phyloP scores from a whole-genome alignment of 2,329 filamentous ascomycete genomes.

The Arthrobotrys musiformis region DNA sequence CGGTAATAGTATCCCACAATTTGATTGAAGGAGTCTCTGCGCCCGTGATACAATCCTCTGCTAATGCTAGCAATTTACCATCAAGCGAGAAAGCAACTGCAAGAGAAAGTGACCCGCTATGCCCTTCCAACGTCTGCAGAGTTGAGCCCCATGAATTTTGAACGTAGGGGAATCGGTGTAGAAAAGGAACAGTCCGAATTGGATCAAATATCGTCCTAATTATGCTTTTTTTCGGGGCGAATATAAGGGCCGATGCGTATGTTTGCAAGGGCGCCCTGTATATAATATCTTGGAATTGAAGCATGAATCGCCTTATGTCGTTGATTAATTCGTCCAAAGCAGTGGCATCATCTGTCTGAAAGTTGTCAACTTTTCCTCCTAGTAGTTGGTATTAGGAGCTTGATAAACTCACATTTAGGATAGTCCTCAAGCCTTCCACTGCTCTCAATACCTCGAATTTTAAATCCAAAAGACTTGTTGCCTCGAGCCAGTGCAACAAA shows the following conservation, averaged over 20 bases:
- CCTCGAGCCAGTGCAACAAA: constrained; percentile 23
- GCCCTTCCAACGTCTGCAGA: neutral
- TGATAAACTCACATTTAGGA: constrained; percentile 1
- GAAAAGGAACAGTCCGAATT: neutral
- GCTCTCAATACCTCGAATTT: neutral
- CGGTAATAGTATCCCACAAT: neutral
- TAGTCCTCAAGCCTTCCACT: neutral
- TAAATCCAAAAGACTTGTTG: neutral
- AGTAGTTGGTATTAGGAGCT: neutral
- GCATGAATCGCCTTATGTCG: constrained; percentile 12
- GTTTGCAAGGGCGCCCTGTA: neutral
- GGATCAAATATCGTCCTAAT: constrained; percentile 1
- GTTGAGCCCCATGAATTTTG: neutral
- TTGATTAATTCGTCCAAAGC: neutral
- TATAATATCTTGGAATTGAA: neutral
- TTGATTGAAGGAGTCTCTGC: too few species aligned
- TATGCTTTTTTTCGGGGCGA: neutral
- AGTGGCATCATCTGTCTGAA: neutral
- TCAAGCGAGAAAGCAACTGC: neutral
- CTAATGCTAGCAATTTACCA: neutral
- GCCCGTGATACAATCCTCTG: neutral
- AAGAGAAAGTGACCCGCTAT: neutral
- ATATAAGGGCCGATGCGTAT: constrained; percentile 4
- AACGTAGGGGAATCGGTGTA: neutral
- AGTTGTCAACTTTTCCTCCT: neutral